Evolutionary conservation across 2,329 filamentous ascomycete species (phyloP), one percentile per base, ranked within the genome.

Genomic region (Colletotrichum gloeosporioides): DNA sequence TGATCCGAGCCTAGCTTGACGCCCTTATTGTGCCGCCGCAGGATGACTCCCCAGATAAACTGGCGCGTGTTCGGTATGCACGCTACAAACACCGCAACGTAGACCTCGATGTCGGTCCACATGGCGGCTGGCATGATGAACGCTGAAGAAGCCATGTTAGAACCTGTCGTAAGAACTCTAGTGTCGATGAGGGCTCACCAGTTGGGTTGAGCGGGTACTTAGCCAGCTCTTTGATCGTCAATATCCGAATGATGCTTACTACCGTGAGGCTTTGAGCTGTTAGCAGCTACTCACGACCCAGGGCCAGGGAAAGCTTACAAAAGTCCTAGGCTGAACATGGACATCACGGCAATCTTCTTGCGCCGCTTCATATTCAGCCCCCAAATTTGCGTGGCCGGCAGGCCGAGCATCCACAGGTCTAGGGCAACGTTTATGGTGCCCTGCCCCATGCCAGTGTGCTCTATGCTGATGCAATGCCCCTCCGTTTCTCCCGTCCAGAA

Each of bases 41-140:
- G 16, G n/a, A 69, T 31, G 15, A 69, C 36, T 2, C 32, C 27
- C 22, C 13, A 59, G 7, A 49, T 25, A 12, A 74, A 71, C 4
- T 64, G 59, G 8, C 66, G 59, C 15, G 39, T 74, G 1, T 39
- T 59, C 5, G 66, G 67, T 6, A 62, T 12, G 12, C 55, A 63
- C 3, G 55, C 66, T 2, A 66, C 69, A 6, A 69, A 73, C 0
- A 73, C 9, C 1, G 63, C 71, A 1, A 69, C 57, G 6, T 49
- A 53, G 1, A 55, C 10, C 16, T 73, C 71, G 0, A 69, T 29
- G 7, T 31, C 8, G 1, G 71, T 49, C 71, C 71, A 73, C 8
- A 86, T 82, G 44, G 88, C 84, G 27, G 86, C 80, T 1, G 80
- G 73, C 9, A 68, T 49, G 4, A 32, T 31, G n/a, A 15, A n/a